Percentiles rank a stretch among this genome's conserved stretches.
Evolutionary conservation across 2,329 filamentous ascomycete genomes (phyloP).

Genomic region (Alternaria burnsii): DNA sequence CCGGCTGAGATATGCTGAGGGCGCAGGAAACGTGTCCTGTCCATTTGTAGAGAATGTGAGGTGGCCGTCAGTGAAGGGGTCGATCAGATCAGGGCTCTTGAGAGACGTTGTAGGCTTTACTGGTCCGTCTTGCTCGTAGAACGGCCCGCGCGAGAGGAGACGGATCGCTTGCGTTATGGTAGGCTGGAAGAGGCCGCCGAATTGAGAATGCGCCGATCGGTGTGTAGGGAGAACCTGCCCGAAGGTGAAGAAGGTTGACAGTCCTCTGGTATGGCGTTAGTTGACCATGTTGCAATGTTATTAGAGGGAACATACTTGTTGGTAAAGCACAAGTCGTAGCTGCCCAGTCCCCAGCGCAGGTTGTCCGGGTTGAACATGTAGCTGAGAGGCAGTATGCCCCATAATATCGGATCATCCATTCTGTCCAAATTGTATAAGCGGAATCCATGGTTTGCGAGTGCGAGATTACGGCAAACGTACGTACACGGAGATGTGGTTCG

Average conservation of each 20-base stretch:
- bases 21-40: conserved; percentile 71
- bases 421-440: conserved; percentile 58
- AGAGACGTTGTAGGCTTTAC: conserved; percentile 34
- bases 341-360: conserved; percentile 87
- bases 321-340: conserved; percentile 94
- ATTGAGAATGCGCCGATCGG: conserved; percentile 76
- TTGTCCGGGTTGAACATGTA: conserved; percentile 77
- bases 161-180: conserved; percentile 87
- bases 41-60: conserved; percentile 73
- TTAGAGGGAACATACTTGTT: conserved; percentile 68
- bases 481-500: conserved; percentile 89
- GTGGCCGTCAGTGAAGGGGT: conserved; percentile 64
- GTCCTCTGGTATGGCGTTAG: conserved; percentile 59
- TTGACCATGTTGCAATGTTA: background rate
- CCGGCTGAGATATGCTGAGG: conserved; percentile 74
- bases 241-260: conserved; percentile 82
- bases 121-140: conserved; percentile 44
- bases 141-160: conserved; percentile 72
- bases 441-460: conserved; percentile 14
- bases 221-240: conserved; percentile 94
- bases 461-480: conserved; percentile 54
- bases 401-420: conserved; percentile 92
- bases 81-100: conserved; percentile 51
- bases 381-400: conserved; percentile 82
- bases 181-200: conserved; percentile 89